These are phyloP conservation scores for Orobanche coerulescens DNA, from an alignment of 257 asterid species.

Conservation along the genomic window DNA sequence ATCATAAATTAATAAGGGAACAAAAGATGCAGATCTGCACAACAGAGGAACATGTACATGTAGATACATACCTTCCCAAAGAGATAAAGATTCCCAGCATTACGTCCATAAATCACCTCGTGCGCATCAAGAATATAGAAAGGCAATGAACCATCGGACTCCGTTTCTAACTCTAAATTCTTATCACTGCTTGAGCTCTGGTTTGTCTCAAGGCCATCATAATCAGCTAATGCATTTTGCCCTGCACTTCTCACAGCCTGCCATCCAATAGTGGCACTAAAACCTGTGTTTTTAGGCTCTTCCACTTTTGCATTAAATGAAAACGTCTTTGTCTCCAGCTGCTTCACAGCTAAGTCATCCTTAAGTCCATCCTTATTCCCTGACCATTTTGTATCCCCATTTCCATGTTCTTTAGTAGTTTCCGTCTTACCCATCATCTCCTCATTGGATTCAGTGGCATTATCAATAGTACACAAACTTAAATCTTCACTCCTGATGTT, in stretches of 20 bases:
- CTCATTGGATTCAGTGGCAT: constrained; percentile 19
- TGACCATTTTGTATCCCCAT: constrained; percentile 24
- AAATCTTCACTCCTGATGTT: constrained; percentile 18
- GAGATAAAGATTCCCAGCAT: constrained; percentile 73
- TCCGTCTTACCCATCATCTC: constrained; percentile 23
- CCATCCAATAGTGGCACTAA: constrained; percentile 81
- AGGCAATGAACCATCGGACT: constrained; percentile 69
- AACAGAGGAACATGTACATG: background rate
- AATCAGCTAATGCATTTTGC: constrained; percentile 53
- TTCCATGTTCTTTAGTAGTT: constrained; percentile 9
- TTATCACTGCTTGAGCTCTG: constrained; percentile 39
- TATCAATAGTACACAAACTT: constrained; percentile 11
- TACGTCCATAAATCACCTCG: constrained; percentile 70
- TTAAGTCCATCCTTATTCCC: constrained; percentile 28
- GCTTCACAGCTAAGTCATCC: no score
- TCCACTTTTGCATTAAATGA: constrained; percentile 68
- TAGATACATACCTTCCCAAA: constrained; percentile 75
- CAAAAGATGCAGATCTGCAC: no score
- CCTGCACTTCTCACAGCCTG: no score
- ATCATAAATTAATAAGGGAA: no score
- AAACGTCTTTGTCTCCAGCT: constrained; percentile 43
- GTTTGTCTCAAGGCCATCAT: constrained; percentile 28
- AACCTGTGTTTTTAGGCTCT: constrained; percentile 45
- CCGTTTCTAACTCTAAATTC: constrained; percentile 56
- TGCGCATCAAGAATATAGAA: constrained; percentile 86